A percentile compares a stretch with the other conserved stretches of the same genome.
Conservation (phyloP, 495 filamentous ascomycete species). For the Podospora anserina region DNA sequence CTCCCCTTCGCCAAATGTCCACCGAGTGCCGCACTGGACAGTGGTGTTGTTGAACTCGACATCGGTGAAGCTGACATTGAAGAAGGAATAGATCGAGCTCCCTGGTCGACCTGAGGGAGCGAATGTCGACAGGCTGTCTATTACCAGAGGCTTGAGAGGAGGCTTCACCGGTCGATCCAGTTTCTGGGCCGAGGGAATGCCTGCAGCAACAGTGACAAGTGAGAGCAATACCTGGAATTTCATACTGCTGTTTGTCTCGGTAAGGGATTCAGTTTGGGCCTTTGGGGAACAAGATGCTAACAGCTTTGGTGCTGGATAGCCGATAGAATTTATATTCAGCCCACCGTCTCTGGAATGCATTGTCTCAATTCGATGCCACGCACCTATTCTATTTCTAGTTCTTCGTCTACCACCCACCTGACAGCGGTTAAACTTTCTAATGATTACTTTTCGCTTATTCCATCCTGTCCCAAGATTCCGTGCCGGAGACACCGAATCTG, state of each 20-base stretch:
- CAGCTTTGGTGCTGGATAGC: too few relatives aligned
- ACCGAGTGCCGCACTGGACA: not conserved
- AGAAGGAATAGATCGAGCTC: not conserved
- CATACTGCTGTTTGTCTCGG: not conserved
- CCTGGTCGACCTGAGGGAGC: not conserved
- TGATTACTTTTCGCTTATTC: too few relatives aligned
- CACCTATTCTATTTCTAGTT: not conserved
- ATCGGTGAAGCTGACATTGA: constrained; percentile 6
- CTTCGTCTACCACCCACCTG: not conserved
- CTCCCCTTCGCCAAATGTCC: not conserved
- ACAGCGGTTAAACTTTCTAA: not conserved
- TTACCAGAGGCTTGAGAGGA: not conserved
- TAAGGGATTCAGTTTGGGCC: not conserved
- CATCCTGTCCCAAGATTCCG: not conserved
- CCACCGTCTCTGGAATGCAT: not conserved
- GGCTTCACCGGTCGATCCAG: not conserved
- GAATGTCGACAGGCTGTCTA: not conserved
- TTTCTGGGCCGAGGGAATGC: not conserved
- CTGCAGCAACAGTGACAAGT: not conserved
- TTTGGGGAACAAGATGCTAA: not conserved
- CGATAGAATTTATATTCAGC: not conserved
- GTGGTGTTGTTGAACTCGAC: not conserved
- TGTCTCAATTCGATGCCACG: not conserved
- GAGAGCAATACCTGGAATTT: not conserved
- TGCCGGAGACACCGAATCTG: not conserved